Percentiles rank a stretch among this genome's conserved stretches.
These are phyloP conservation scores for Aspergillus sp. DNA, from an alignment of 2,329 filamentous ascomycete genomes.

Conservation along the genomic window DNA sequence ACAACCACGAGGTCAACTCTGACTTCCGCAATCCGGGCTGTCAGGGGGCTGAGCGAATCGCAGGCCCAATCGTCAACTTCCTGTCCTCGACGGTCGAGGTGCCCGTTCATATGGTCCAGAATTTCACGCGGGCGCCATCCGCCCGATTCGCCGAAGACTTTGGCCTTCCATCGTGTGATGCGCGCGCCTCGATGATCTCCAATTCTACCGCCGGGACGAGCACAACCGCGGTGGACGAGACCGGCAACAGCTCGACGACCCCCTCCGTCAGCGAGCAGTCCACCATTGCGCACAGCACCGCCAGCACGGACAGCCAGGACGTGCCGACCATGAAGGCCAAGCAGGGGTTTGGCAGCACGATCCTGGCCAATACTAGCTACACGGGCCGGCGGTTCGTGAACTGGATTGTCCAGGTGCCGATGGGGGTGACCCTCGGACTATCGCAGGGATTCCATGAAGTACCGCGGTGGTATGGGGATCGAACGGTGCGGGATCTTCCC, in stretches of 20 bases:
- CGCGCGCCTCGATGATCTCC: background rate
- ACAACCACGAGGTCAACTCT: conserved; percentile 71
- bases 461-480: conserved; percentile 78
- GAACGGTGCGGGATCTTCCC: conserved; percentile 71
- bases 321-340: background rate
- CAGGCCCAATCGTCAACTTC: conserved; percentile 73
- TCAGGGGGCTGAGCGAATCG: conserved; percentile 71
- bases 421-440: conserved; percentile 78
- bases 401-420: conserved; percentile 73
- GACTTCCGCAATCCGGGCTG: conserved; percentile 49
- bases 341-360: background rate
- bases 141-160: conserved; percentile 11
- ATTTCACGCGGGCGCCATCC: conserved; percentile 2
- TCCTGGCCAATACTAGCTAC: conserved; percentile 56
- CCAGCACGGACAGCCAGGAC: background rate
- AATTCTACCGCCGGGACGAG: background rate
- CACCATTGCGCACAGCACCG: background rate
- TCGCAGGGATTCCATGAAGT: conserved; percentile 84
- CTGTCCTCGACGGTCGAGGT: conserved; percentile 78
- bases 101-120: conserved; percentile 49
- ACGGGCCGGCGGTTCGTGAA: conserved; percentile 69
- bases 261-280: background rate
- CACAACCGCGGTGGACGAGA: background rate
- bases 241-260: background rate
- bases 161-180: conserved; percentile 5